Evolutionary conservation across 345 rosid species (phyloP), one percentile per base, ranked within the genome.

Genomic region (Ceriops tagal): DNA sequence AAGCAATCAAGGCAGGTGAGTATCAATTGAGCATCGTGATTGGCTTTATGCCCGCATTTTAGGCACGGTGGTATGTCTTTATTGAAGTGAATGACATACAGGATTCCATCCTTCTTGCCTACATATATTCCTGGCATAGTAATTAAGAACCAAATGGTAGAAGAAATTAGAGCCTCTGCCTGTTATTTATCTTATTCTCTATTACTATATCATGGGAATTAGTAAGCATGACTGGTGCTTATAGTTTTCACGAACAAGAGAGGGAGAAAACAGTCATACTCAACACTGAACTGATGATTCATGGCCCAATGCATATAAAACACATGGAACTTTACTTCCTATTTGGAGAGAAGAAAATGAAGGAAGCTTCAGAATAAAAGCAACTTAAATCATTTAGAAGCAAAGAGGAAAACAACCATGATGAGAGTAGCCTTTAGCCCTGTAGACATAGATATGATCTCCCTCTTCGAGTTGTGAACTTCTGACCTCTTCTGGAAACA

Each of bases 1-100:
- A 71, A 71, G 55, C 74, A 71, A 34, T 62, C 62, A 7, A 71
- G 74, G 60, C 68, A 71, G 30, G 68, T 62, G 26, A 51, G 57
- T 30, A 62, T 43, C 61, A 71, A 60, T 27, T 55, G 15, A 24
- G 43, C 67, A 6, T 0, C 1, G 0, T 55, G 16, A 37, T 62
- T 62, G 11, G n/a, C 20, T 9, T 11, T 8, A 24, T 34, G 53
- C 28, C 46, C 39, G 39, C 74, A 62, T 22, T 30, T 34, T 51
- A 0, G 4, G 46, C 59, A 51, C 31, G 70, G 30, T 5, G 21
- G 53, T 28, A 31, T 22, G 35, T 13, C 13, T 53, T 30, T 52
- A 4, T 5, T 32, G 46, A 65, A 65, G 69, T 53, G 76, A 65
- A 72, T 72, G 20, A 66, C 71, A 24, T 9, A 34, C 2, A 6